phyloP scores from a whole-genome alignment of 345 rosid genomes.

The Bretschneidera sinensis region DNA sequence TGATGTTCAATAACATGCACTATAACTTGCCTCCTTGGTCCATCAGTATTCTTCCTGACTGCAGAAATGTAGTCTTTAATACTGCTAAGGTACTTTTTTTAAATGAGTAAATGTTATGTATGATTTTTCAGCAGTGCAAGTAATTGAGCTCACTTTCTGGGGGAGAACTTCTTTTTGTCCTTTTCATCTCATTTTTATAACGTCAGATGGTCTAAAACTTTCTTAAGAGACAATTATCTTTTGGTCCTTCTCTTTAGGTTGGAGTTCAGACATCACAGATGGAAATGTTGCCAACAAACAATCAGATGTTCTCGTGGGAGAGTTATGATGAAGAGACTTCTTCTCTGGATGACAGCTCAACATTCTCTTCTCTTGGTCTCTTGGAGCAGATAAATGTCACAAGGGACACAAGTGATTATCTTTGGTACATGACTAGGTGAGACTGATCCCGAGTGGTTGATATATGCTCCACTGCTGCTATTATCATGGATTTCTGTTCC shows the following conservation, averaged over 20 bases:
- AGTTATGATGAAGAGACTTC: slow-evolving; percentile 83
- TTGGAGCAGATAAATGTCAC: slow-evolving; percentile 91
- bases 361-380: slow-evolving; percentile 65
- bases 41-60: slow-evolving; percentile 95
- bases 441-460: slow-evolving; percentile 2
- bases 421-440: slow-evolving; percentile 94
- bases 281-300: slow-evolving; percentile 75
- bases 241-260: slow-evolving; percentile 40
- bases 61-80: slow-evolving; percentile 91
- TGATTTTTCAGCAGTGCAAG: neutral
- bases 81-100: slow-evolving; percentile 74
- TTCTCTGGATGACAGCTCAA: slow-evolving; percentile 57
- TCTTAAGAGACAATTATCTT: neutral
- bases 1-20: slow-evolving; percentile 90
- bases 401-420: slow-evolving; percentile 80
- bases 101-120: neutral
- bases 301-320: slow-evolving; percentile 67
- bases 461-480: too few relatives aligned
- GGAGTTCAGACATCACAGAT: slow-evolving; percentile 93
- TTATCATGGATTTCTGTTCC: too few relatives aligned
- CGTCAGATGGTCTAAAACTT: neutral
- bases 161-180: too few relatives aligned
- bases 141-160: neutral
- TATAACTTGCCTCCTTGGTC: slow-evolving; percentile 99
- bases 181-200: neutral